Evolutionary conservation across 768 basidiomycete genomes (phyloP).

Genomic region (Phanerodontia chrysosporium): DNA sequence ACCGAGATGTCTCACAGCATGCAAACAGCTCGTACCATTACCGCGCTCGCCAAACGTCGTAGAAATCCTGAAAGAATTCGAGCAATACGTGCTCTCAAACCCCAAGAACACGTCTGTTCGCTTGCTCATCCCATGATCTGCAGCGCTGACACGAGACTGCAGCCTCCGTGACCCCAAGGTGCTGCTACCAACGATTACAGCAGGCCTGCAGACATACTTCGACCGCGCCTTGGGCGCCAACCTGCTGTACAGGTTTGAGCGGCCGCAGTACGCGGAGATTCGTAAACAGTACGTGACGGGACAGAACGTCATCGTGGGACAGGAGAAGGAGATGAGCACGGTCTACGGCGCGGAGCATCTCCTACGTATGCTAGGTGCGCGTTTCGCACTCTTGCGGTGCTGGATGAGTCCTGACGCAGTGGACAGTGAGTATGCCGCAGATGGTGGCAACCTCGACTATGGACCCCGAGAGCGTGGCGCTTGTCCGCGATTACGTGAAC

Average conservation of each 20-base stretch:
- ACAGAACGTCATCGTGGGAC: slow-evolving; percentile 56
- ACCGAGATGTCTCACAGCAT: background rate
- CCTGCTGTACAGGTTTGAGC: slow-evolving; percentile 91
- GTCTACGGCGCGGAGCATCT: slow-evolving; percentile 96
- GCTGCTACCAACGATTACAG: slow-evolving; percentile 74
- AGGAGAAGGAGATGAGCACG: slow-evolving; percentile 83
- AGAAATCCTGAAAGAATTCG: slow-evolving; percentile 75
- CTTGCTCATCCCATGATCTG: background rate
- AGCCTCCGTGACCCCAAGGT: slow-evolving; percentile 68
- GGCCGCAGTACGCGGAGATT: slow-evolving; percentile 85
- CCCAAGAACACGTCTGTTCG: slow-evolving; percentile 40
- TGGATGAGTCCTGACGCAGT: slow-evolving; percentile 2
- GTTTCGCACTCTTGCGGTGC: background rate
- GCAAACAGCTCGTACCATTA: slow-evolving; percentile 69
- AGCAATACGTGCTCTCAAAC: slow-evolving; percentile 52
- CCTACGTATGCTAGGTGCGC: slow-evolving; percentile 79
- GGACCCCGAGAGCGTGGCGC: slow-evolving; percentile 78
- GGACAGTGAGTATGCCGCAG: slow-evolving; percentile 85
- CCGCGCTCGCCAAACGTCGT: slow-evolving; percentile 78
- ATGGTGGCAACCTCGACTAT: slow-evolving; percentile 89
- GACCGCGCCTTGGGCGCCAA: slow-evolving; percentile 87
- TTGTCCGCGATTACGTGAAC: slow-evolving; percentile 86
- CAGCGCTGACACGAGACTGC: background rate
- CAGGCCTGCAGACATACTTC: slow-evolving; percentile 88
- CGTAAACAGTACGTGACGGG: slow-evolving; percentile 73